phyloP scores from a whole-genome alignment of 176 grass and related monocot genomes.

The Ampelocalamus luodianensis region DNA sequence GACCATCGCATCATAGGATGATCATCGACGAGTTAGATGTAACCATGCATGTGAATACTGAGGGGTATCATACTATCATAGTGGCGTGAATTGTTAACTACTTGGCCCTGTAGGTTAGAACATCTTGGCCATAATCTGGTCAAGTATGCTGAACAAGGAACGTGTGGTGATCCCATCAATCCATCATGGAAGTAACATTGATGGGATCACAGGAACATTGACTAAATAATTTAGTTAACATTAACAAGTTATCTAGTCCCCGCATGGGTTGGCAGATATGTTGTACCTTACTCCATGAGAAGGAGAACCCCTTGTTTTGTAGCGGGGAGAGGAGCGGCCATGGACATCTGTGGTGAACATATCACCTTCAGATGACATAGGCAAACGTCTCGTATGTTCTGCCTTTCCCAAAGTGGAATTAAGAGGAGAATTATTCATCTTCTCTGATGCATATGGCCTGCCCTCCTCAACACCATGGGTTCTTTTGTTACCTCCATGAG shows the following conservation, averaged over 20 bases:
- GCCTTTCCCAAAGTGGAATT: slow-evolving; percentile 47
- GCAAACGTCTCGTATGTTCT: slow-evolving; percentile 46
- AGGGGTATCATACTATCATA: slow-evolving; percentile 5
- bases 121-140: background rate
- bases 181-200: background rate
- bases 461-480: slow-evolving; percentile 49
- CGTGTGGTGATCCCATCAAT: background rate
- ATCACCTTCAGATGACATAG: slow-evolving; percentile 55
- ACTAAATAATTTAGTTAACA: slow-evolving; percentile 18
- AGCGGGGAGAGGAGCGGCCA: slow-evolving; percentile 44
- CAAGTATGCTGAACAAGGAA: background rate
- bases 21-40: background rate
- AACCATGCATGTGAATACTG: slow-evolving; percentile 8
- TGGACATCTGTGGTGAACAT: slow-evolving; percentile 35
- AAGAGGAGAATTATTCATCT: slow-evolving; percentile 45
- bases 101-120: background rate
- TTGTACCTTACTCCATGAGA: slow-evolving; percentile 70
- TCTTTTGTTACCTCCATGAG: slow-evolving; percentile 52
- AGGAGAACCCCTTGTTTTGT: slow-evolving; percentile 67
- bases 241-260: slow-evolving; percentile 17
- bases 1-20: background rate
- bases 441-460: slow-evolving; percentile 42
- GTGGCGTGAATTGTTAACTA: slow-evolving; percentile 12
- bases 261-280: slow-evolving; percentile 6
- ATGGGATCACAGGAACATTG: background rate